These are phyloP conservation scores for Entomortierella parvispora DNA, from an alignment of 192 early-diverging fungal genomes.

Conservation along the genomic window DNA sequence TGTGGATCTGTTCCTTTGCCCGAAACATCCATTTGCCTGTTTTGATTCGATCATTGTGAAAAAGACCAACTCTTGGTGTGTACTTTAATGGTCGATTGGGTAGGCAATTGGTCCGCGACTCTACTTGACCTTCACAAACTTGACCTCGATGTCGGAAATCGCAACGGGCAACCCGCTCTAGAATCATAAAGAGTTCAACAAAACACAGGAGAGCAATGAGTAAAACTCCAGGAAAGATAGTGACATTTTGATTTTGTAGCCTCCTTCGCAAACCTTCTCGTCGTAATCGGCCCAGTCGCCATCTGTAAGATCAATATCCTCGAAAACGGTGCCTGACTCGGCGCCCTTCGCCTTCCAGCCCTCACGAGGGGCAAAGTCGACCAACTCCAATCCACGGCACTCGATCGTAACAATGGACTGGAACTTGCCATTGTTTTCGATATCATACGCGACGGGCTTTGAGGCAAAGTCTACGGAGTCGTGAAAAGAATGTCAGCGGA, in stretches of 20 bases:
- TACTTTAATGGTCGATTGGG: not conserved
- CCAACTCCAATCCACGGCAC: conserved; percentile 85
- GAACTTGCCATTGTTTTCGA: conserved; percentile 68
- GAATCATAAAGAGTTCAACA: conserved; percentile 1
- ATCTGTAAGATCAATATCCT: conserved; percentile 82
- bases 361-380: conserved; percentile 77
- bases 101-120: not conserved
- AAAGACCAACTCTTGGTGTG: conserved; percentile 17
- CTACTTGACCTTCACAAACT: conserved; percentile 68
- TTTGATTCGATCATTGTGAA: no score
- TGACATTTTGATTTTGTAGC: not conserved
- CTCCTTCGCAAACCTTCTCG: conserved; percentile 65
- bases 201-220: not conserved
- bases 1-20: no score
- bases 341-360: conserved; percentile 76
- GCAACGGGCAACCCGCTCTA: conserved; percentile 72
- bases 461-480: conserved; percentile 45
- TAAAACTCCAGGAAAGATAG: not conserved
- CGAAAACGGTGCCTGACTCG: conserved; percentile 76
- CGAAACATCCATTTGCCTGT: not conserved
- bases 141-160: conserved; percentile 65
- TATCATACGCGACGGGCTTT: conserved; percentile 63
- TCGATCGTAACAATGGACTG: conserved; percentile 77
- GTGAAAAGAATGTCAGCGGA: not conserved
- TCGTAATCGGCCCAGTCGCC: conserved; percentile 93